Evolutionary conservation across 2,329 filamentous ascomycete species (phyloP).

Genomic region (Colletotrichum lupini): DNA sequence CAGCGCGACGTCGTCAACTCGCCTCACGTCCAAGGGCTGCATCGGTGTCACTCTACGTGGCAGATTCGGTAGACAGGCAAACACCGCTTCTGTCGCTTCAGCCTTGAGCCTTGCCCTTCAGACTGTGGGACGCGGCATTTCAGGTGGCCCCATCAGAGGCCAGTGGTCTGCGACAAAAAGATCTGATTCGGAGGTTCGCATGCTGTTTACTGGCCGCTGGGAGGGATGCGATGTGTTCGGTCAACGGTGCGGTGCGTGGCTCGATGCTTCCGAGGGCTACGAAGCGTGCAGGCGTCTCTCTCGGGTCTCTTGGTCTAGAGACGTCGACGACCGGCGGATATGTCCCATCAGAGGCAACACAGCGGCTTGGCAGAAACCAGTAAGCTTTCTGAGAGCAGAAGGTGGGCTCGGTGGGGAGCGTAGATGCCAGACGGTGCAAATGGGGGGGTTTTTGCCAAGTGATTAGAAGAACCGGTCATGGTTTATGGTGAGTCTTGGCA

Average conservation of each 20-base stretch:
- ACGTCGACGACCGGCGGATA: neutral
- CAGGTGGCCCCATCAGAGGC: neutral
- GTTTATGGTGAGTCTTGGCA: constrained; percentile 17
- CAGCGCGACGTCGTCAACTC: neutral
- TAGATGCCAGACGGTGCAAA: neutral
- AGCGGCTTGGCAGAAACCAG: constrained; percentile 30
- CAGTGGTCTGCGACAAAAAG: neutral
- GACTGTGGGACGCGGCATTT: neutral
- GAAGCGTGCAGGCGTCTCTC: neutral
- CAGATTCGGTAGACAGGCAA: neutral
- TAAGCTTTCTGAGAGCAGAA: constrained; percentile 30
- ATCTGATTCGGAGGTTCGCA: neutral
- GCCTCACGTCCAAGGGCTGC: neutral
- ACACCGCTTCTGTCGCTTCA: neutral
- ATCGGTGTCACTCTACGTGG: constrained; percentile 6
- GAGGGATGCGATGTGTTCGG: neutral
- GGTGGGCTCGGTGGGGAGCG: constrained; percentile 11
- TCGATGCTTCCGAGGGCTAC: neutral
- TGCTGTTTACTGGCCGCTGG: neutral
- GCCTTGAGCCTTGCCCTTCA: neutral
- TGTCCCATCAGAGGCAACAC: constrained; percentile 27
- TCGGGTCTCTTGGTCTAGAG: neutral
- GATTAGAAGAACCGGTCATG: constrained; percentile 14
- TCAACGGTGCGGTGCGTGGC: neutral
- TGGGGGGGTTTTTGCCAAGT: constrained; percentile 19